Base-by-base conservation (phyloP, 257 asterid species). In the Verbena officinalis region DNA sequence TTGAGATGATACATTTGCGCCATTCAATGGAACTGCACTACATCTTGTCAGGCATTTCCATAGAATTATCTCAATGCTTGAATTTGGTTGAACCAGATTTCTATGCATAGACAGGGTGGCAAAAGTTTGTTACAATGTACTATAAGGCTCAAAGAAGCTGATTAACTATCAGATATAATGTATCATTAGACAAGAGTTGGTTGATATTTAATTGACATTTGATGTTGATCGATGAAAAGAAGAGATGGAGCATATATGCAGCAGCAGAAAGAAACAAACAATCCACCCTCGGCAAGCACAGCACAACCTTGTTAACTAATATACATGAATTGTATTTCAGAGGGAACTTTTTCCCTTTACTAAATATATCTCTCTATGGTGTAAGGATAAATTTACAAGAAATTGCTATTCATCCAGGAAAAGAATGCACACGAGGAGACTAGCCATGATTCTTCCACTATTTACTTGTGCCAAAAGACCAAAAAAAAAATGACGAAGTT, bases 371-470 rank as follows among this genome's bases (percentile, higher is more conserved):
- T 27, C 33, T 27, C 33, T 27, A 27, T 27, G 33, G 33, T 27
- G 54, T 31, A 48, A 50, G 64, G 30, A 31, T 36, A 57, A 14
- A 36, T 65, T 53, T 59, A 64, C 73, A 68, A 55, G 50, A 62
- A 24, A 38, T 68, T 65, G 73, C 36, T 49, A 68, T 68, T 66
- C 77, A 62, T 70, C 64, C 67, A 50, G 65, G 50, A 69, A 72
- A 67, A 59, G 51, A 60, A 75, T 48, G 59, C 65, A 62, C 82
- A 62, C 71, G n/a, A n/a, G 59, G 69, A 7, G 76, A 59, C 59
- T 34, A 9, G 62, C 53, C 50, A 17, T n/a, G 79, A 65, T 60
- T 69, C 56, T 62, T 65, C 59, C 81, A 64, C 73, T 73, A 73
- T 78, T 57, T 73, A 76, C 77, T 55, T 14, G 65, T 38, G 72